Percentiles rank a stretch among this genome's conserved stretches.
Evolutionary conservation across 148 eudicot genomes (phyloP).

Genomic region (Vaccinium myrtillus): DNA sequence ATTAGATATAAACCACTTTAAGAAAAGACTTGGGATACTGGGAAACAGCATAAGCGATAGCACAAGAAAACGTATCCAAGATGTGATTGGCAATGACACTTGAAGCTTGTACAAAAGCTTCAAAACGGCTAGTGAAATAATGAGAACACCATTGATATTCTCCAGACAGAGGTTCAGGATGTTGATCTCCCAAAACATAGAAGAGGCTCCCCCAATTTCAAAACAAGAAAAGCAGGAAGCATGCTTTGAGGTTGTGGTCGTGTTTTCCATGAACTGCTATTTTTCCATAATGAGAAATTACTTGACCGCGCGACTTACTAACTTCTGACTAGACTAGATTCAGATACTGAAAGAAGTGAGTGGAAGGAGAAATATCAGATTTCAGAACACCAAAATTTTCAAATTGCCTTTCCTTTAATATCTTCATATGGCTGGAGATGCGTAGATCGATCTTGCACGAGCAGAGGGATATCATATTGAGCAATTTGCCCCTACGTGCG

Average conservation of each 20-base stretch:
- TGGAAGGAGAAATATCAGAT: slow-evolving; percentile 2
- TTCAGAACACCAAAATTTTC: background rate
- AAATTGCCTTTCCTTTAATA: background rate
- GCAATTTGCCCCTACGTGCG: background rate
- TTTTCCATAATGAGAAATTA: background rate
- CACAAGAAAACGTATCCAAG: background rate
- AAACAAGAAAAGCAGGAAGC: background rate
- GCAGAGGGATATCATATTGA: slow-evolving; percentile 1
- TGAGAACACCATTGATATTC: background rate
- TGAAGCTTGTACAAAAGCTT: background rate
- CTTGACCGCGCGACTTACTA: background rate
- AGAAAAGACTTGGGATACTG: background rate
- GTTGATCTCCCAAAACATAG: background rate
- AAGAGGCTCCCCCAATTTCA: background rate
- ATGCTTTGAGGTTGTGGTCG: background rate
- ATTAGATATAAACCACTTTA: background rate
- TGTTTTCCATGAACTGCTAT: background rate
- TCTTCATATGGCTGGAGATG: background rate
- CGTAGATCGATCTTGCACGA: background rate
- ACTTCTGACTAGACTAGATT: background rate
- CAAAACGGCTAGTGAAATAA: background rate
- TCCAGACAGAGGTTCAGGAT: background rate
- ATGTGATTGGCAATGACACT: background rate
- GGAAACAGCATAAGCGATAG: background rate
- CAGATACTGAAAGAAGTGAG: background rate